Evolutionary conservation across 225 moss, liverwort and hornwort genomes (phyloP), one percentile per base, ranked within the genome.

Genomic region (Physcomitrium patens): DNA sequence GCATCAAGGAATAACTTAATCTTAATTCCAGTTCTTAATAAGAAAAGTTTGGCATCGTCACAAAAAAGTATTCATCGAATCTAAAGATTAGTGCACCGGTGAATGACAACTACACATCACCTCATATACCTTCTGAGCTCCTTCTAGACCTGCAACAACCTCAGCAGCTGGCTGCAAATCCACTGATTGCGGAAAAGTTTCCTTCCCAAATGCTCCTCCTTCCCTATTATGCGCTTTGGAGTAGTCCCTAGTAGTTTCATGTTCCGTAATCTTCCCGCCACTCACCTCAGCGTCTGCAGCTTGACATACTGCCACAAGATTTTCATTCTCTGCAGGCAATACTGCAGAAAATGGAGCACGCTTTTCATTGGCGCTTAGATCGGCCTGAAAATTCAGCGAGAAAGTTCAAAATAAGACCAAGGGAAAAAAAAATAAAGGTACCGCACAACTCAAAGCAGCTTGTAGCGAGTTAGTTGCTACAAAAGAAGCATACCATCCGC

Each of bases 81-180:
- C 31, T 4, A 37, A 37, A 37, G 31, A 7, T 37, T 37, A 37
- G 31, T 37, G 7, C 31, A 37, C 7, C 31, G 7, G 31, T 37
- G 31, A 37, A 37, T 37, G 24, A 60, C 8, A n/a, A 22, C 26
- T 48, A 10, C 14, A 0, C 37, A 50, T 24, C 43, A 45, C 10
- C 31, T 47, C 12, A 24, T 19, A 48, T 74, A 74, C 74, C 47
- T 68, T 68, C 46, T 63, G 69, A 55, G 63, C 4, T 37, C 31
- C 31, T 37, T 37, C 31, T 37, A 7, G 31, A 37, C 31, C 69
- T 46, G 73, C 74, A 45, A 63, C 48, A 56, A 54, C 74, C 27
- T 74, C 79, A 15, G 27, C 54, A 7, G 44, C 62, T 54, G 74
- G 62, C 74, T 79, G 68, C 7, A 41, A 69, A 31, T 56, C 68